Percentiles rank a stretch among this genome's conserved stretches.
phyloP scores from a whole-genome alignment of 331 rosid species.

The Pyrus hybrid region DNA sequence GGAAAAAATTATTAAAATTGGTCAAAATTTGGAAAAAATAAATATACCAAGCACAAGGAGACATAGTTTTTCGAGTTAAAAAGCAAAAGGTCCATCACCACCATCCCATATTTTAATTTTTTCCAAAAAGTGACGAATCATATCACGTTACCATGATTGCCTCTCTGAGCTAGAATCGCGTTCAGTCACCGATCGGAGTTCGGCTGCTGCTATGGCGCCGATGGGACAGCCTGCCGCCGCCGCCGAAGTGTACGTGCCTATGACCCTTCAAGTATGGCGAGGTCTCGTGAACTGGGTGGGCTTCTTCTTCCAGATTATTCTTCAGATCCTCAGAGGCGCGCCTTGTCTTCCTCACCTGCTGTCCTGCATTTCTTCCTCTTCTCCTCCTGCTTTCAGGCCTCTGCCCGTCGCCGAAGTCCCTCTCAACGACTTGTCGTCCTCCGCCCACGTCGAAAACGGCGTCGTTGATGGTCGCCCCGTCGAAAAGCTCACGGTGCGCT shows the following conservation, averaged over 20 bases:
- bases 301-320: slow-evolving; percentile 22
- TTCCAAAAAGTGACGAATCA: no score
- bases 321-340: slow-evolving; percentile 43
- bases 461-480: slow-evolving; percentile 4
- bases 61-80: background rate
- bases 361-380: slow-evolving; percentile 29
- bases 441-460: slow-evolving; percentile 2
- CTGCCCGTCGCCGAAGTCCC: slow-evolving; percentile 29
- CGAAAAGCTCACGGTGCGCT: slow-evolving; percentile 32
- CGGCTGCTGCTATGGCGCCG: slow-evolving; percentile 14
- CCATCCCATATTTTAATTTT: no score
- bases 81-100: background rate
- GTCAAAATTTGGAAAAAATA: no score
- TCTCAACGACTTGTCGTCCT: slow-evolving; percentile 18
- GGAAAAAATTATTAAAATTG: no score
- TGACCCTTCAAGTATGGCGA: slow-evolving; percentile 34
- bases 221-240: slow-evolving; percentile 12
- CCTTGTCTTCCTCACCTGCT: slow-evolving; percentile 34
- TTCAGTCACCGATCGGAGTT: background rate
- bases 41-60: background rate
- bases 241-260: slow-evolving; percentile 24
- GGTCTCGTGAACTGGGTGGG: slow-evolving; percentile 31
- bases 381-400: slow-evolving; percentile 27
- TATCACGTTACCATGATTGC: background rate
- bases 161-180: background rate